Evolutionary conservation across 1,284 basidiomycete species (phyloP).

Genomic region (Peniophora sp.): DNA sequence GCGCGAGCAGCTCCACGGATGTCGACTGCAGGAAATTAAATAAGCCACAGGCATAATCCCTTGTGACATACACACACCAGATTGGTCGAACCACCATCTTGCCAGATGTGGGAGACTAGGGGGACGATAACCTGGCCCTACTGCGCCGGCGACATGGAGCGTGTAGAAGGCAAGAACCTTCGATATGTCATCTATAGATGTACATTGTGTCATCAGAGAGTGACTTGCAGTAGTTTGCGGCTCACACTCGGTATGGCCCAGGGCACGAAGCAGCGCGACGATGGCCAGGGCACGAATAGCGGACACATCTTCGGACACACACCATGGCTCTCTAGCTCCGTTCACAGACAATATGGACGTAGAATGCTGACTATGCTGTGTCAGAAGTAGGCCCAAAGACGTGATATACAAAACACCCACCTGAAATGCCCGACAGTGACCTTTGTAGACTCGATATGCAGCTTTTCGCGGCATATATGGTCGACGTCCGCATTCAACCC

Average conservation of each 20-base stretch:
- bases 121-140: conserved; percentile 51
- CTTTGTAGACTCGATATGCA: background rate
- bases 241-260: conserved; percentile 66
- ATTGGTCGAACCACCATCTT: conserved; percentile 65
- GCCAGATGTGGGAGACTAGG: conserved; percentile 72
- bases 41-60: background rate
- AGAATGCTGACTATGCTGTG: background rate
- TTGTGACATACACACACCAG: conserved; percentile 37
- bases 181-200: conserved; percentile 42
- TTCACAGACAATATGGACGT: background rate
- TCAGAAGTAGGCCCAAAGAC: background rate
- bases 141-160: conserved; percentile 50
- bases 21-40: conserved; percentile 40
- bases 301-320: conserved; percentile 60
- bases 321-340: conserved; percentile 42
- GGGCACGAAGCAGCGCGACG: conserved; percentile 57
- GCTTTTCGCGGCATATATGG: conserved; percentile 37
- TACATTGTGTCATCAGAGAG: background rate
- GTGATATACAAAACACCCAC: conserved; percentile 25
- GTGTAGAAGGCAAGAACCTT: conserved; percentile 76
- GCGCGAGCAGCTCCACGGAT: conserved; percentile 67
- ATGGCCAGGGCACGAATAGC: conserved; percentile 65
- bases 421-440: conserved; percentile 37
- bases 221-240: background rate
- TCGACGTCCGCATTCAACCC: conserved; percentile 54